Evolutionary conservation across 306 rosid species (phyloP), one percentile per base, ranked within the genome.

Genomic region (Vigna mungo): DNA sequence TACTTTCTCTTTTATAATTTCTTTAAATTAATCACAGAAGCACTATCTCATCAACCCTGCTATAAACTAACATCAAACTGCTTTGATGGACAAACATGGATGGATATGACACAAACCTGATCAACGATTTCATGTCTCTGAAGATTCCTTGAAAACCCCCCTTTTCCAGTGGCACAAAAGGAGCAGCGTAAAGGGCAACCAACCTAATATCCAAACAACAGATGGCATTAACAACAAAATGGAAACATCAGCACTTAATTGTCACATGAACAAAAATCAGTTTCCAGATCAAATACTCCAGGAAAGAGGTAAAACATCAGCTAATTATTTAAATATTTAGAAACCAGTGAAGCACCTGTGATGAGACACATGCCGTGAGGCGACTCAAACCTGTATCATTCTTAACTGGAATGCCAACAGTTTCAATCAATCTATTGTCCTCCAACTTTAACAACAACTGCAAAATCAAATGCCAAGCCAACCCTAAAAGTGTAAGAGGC

Each of bases 111-210:
- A 39, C 60, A 68, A 73, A 95, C 98, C 98, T 95, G 98, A 76
- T 92, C 98, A 63, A 95, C 86, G 37, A 95, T 95, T 86, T 95
- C 98, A 83, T 95, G 97, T 23, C 85, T 83, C 64, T 55, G 74
- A 77, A 95, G 98, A 74, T 95, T 95, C 83, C 98, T 92, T 46
- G 98, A 87, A 83, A 92, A 95, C 0, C 98, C 98, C 17, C 98
- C 98, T 81, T 95, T 92, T 37, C 98, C 98, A 5, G 98, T 95
- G 80, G 98, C 98, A 86, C 98, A 95, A 82, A 95, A 95, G 34
- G 98, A 87, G 86, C 98, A 95, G 37, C 93, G 93, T 66, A 95
- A 68, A 14, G 98, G 96, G 71, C 98, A 92, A 78, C 98, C 98
- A 13, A 95, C 97, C 97, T 95, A 78, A 82, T 61, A 75, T 25